Conservation (phyloP, 2,329 filamentous ascomycete species). For the Alternaria brassicae region DNA sequence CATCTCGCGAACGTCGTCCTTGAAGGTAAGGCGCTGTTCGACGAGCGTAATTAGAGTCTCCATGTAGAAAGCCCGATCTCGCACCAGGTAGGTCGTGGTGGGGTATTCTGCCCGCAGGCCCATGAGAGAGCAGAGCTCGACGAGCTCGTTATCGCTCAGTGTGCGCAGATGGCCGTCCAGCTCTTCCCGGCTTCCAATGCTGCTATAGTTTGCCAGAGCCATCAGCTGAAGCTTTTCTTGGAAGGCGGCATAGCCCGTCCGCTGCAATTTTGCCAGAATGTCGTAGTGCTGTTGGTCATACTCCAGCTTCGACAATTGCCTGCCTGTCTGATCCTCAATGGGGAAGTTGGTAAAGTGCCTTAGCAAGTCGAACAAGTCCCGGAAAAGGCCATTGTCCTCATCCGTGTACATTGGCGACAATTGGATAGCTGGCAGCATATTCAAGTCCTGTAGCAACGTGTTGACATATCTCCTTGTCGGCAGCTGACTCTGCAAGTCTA, state of each 20-base stretch:
- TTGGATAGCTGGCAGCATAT: constrained; percentile 77
- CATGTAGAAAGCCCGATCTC: constrained; percentile 69
- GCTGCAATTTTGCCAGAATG: constrained; percentile 78
- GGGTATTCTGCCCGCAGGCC: constrained; percentile 87
- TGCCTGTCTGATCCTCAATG: constrained; percentile 88
- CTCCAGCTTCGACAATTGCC: constrained; percentile 73
- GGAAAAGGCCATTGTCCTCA: constrained; percentile 76
- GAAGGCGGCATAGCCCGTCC: constrained; percentile 77
- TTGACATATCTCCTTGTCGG: constrained; percentile 95
- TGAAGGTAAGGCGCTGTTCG: constrained; percentile 81
- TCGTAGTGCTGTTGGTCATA: constrained; percentile 82
- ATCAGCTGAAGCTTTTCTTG: constrained; percentile 90
- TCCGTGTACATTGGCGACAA: constrained; percentile 80
- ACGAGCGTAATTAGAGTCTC: constrained; percentile 78
- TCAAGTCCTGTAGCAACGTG: constrained; percentile 82
- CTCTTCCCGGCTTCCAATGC: constrained; percentile 81
- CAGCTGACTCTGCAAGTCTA: constrained; percentile 89
- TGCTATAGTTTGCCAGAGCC: constrained; percentile 89
- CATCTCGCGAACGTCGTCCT: constrained; percentile 75
- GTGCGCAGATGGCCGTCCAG: constrained; percentile 76
- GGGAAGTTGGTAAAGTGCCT: constrained; percentile 87
- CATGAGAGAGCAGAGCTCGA: constrained; percentile 71
- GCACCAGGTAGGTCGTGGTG: constrained; percentile 67
- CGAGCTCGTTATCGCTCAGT: constrained; percentile 77
- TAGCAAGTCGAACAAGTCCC: constrained; percentile 81